phyloP scores from a whole-genome alignment of 2,329 filamentous ascomycete species.

The Penicillium sp. region DNA sequence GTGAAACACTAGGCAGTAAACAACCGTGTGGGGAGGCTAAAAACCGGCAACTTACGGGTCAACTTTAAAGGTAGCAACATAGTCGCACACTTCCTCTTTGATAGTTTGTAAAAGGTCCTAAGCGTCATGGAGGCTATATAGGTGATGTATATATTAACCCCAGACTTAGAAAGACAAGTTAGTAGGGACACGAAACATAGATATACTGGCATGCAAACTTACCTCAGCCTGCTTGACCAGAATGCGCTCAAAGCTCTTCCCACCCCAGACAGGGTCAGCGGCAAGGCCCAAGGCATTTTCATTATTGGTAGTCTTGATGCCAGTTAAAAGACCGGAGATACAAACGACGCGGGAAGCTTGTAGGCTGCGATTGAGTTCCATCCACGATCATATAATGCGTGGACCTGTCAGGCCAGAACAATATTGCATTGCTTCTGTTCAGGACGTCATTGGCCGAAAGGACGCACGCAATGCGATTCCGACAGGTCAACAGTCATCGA shows the following conservation, averaged over 20 bases:
- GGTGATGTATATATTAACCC: constrained; percentile 1
- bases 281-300: background rate
- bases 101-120: constrained; percentile 1
- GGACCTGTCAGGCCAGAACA: no score
- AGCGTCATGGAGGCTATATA: constrained; percentile 9
- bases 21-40: background rate
- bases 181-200: background rate
- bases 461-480: no score
- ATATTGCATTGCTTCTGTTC: no score
- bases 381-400: no score
- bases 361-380: no score
- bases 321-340: background rate
- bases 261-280: background rate
- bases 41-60: constrained; percentile 12
- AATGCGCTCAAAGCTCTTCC: background rate
- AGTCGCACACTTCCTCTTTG: constrained; percentile 5
- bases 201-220: background rate
- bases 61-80: constrained; percentile 1
- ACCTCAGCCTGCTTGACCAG: constrained; percentile 3
- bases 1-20: background rate
- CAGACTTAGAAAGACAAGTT: background rate
- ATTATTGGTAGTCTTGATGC: background rate
- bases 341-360: constrained; percentile 1
- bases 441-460: no score
- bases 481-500: no score